phyloP scores from a whole-genome alignment of 2,329 filamentous ascomycete genomes.

The Colletotrichum endophyticum region DNA sequence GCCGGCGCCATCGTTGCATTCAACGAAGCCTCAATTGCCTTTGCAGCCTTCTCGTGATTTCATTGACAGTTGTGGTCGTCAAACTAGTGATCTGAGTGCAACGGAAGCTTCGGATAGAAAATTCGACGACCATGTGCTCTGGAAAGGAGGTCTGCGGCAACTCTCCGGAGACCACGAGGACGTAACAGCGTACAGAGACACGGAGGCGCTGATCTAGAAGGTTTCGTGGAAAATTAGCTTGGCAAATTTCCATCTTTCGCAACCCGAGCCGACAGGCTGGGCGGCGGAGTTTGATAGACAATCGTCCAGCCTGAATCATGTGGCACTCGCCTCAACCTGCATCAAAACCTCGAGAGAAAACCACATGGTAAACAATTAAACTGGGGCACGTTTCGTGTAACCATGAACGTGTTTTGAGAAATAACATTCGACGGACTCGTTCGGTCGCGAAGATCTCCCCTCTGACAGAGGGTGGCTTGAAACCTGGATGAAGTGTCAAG shows the following conservation, averaged over 20 bases:
- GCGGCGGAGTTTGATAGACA: background rate
- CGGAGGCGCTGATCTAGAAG: background rate
- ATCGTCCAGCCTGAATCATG: background rate
- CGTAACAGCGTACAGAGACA: background rate
- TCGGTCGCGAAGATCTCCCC: background rate
- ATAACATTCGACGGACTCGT: background rate
- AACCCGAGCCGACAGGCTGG: background rate
- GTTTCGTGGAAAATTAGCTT: background rate
- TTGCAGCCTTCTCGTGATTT: background rate
- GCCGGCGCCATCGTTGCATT: background rate
- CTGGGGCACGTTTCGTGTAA: background rate
- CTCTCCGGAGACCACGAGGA: background rate
- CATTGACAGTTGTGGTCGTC: background rate
- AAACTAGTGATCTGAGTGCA: background rate
- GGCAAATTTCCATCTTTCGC: background rate
- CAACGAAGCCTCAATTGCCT: background rate
- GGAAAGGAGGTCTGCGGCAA: background rate
- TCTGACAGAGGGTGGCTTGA: background rate
- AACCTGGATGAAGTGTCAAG: constrained; percentile 9
- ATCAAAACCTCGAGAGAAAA: background rate
- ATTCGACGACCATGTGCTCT: background rate
- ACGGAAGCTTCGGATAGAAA: background rate
- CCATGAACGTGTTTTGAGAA: background rate
- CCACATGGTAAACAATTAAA: background rate
- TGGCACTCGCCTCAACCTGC: background rate